A percentile compares a stretch with the other conserved stretches of the same genome.
Evolutionary conservation across 2,329 filamentous ascomycete species (phyloP).

Genomic region (Pyricularia sp.): DNA sequence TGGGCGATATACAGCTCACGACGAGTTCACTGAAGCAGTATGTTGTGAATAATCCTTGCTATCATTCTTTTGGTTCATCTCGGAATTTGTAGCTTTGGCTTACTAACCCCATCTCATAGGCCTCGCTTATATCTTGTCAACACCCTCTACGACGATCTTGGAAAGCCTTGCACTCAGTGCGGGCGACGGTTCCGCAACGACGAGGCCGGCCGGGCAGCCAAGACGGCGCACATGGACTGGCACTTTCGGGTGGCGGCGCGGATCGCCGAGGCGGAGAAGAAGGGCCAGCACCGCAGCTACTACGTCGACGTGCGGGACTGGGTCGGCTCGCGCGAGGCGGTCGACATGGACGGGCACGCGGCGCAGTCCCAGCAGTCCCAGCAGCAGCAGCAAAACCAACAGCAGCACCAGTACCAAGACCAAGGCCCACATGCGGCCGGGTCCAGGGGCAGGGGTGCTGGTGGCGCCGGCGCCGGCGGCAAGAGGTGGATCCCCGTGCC

Average conservation of each 20-base stretch:
- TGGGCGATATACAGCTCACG: constrained; percentile 49
- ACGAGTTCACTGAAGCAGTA: constrained; percentile 66
- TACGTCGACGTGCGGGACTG: constrained; percentile 82
- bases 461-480: constrained; percentile 21
- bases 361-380: background rate
- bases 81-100: constrained; percentile 31
- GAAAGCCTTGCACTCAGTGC: constrained; percentile 85
- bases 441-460: constrained; percentile 26
- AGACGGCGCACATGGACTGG: constrained; percentile 93
- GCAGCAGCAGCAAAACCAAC: background rate
- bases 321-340: constrained; percentile 74
- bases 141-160: constrained; percentile 69
- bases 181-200: constrained; percentile 76
- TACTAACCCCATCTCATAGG: constrained; percentile 23
- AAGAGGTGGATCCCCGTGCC: constrained; percentile 75
- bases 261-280: constrained; percentile 75
- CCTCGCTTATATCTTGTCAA: constrained; percentile 32
- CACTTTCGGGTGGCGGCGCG: constrained; percentile 91
- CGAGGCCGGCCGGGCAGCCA: constrained; percentile 71
- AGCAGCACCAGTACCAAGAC: background rate
- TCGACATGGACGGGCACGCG: constrained; percentile 51
- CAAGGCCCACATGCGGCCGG: constrained; percentile 13
- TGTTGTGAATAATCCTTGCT: constrained; percentile 20
- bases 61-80: background rate
- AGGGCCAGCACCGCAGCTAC: constrained; percentile 87